A percentile compares a stretch with the other conserved stretches of the same genome.
These are phyloP conservation scores for Paxillus ammoniavirescens DNA, from an alignment of 768 basidiomycete species.

Conservation along the genomic window DNA sequence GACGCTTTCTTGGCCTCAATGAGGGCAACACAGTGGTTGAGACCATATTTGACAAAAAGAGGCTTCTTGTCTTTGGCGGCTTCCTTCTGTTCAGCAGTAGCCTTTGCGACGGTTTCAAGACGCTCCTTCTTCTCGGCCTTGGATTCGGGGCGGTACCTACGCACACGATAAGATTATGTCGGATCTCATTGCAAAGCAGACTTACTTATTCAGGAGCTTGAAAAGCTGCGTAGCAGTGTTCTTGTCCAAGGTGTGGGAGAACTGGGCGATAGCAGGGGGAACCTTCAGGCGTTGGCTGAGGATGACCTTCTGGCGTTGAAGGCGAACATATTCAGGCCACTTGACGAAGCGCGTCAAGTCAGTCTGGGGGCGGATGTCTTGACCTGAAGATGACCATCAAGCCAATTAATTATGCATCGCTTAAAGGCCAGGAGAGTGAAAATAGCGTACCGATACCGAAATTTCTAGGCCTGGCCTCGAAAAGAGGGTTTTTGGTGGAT, in stretches of 20 bases:
- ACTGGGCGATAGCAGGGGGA: slow-evolving; percentile 96
- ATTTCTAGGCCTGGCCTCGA: slow-evolving; percentile 87
- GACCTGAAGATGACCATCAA: slow-evolving; percentile 50
- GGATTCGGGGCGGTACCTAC: slow-evolving; percentile 79
- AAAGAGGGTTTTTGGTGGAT: slow-evolving; percentile 91
- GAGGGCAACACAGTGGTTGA: slow-evolving; percentile 96
- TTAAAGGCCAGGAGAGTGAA: background rate
- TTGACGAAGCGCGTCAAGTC: slow-evolving; percentile 98
- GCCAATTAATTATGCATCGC: background rate
- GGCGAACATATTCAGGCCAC: slow-evolving; percentile 98
- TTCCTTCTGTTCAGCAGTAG: slow-evolving; percentile 77
- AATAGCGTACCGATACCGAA: slow-evolving; percentile 87
- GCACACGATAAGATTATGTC: background rate
- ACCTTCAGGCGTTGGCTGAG: slow-evolving; percentile 97
- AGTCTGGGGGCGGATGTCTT: slow-evolving; percentile 85
- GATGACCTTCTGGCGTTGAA: slow-evolving; percentile 98
- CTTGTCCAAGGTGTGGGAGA: slow-evolving; percentile 97
- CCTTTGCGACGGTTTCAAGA: slow-evolving; percentile 74
- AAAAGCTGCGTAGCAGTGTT: slow-evolving; percentile 98
- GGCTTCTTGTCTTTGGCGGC: slow-evolving; percentile 89
- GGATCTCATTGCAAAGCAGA: background rate
- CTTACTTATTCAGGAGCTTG: slow-evolving; percentile 92
- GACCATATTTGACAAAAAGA: slow-evolving; percentile 90
- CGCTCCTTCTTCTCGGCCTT: slow-evolving; percentile 98
- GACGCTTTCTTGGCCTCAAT: slow-evolving; percentile 97